Evolutionary conservation across 441 rosid genomes (phyloP).

Genomic region (Manihot esculenta): DNA sequence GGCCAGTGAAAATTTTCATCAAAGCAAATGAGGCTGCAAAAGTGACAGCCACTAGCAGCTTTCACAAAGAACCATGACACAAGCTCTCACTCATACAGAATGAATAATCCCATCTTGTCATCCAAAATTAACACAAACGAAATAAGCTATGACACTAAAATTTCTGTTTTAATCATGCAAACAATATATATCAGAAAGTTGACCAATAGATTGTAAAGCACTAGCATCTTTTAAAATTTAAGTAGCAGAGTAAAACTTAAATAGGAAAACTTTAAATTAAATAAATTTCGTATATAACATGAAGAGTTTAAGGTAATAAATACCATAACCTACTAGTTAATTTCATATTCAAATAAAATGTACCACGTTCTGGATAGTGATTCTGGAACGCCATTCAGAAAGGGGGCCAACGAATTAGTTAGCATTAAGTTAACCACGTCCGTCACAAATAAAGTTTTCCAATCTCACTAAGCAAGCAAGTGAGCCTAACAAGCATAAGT

Average conservation of each 20-base stretch:
- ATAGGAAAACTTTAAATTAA: too few relatives aligned
- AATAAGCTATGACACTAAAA: not conserved
- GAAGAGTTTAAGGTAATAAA: too few relatives aligned
- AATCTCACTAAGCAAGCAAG: not conserved
- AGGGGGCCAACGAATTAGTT: too few relatives aligned
- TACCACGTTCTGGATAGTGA: too few relatives aligned
- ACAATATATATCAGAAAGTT: too few relatives aligned
- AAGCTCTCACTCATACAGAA: not conserved
- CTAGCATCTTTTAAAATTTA: too few relatives aligned
- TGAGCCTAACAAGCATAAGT: not conserved
- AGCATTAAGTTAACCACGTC: not conserved
- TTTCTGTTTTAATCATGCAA: not conserved
- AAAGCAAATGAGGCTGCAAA: not conserved
- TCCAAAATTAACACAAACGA: not conserved
- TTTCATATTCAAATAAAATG: too few relatives aligned
- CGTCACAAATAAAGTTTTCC: not conserved
- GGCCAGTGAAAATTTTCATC: not conserved
- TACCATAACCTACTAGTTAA: too few relatives aligned
- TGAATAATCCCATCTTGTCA: not conserved
- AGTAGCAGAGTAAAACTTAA: too few relatives aligned
- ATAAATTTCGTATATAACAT: too few relatives aligned
- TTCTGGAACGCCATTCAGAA: too few relatives aligned
- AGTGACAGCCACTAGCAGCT: constrained; percentile 9
- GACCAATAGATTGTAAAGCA: too few relatives aligned
- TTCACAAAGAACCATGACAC: not conserved